Conservation (phyloP, 2,329 filamentous ascomycete species). For the Diaporthe ampelina region DNA sequence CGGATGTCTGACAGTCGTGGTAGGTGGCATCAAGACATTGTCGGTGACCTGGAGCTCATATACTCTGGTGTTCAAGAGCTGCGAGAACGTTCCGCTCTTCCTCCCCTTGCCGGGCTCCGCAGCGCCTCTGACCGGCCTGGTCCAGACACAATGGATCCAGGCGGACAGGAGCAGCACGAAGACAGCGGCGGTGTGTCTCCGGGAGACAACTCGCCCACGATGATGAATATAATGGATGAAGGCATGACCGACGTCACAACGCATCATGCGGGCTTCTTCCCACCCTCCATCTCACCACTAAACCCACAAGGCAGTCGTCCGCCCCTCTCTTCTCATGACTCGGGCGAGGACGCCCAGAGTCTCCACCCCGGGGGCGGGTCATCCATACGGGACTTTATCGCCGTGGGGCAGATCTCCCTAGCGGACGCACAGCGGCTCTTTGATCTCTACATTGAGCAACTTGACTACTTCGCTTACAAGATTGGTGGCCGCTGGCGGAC, state of each 20-base stretch:
- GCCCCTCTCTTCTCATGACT: constrained; percentile 20
- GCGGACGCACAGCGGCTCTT: constrained; percentile 66
- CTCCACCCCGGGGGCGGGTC: constrained; percentile 21
- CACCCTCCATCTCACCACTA: constrained; percentile 46
- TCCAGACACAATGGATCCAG: constrained; percentile 22
- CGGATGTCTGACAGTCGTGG: constrained; percentile 3
- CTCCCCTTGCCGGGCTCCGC: constrained; percentile 41
- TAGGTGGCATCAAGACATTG: not conserved
- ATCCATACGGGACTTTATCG: constrained; percentile 51
- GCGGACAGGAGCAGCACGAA: constrained; percentile 30
- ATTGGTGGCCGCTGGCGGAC: constrained; percentile 64
- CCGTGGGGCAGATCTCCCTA: constrained; percentile 57
- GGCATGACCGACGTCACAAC: constrained; percentile 55
- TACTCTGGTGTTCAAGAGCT: constrained; percentile 44
- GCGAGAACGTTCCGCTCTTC: constrained; percentile 41
- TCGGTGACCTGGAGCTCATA: constrained; percentile 45
- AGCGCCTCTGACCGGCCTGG: constrained; percentile 39
- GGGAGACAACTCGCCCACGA: constrained; percentile 44
- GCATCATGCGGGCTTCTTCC: constrained; percentile 42
- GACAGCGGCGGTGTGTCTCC: constrained; percentile 43
- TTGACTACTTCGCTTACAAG: constrained; percentile 65
- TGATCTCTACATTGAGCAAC: constrained; percentile 62
- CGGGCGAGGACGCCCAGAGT: constrained; percentile 24
- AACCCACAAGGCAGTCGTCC: constrained; percentile 46
- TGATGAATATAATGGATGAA: constrained; percentile 49